phyloP scores from a whole-genome alignment of 495 filamentous ascomycete species.

The Melanomma pulvis-pyrius region DNA sequence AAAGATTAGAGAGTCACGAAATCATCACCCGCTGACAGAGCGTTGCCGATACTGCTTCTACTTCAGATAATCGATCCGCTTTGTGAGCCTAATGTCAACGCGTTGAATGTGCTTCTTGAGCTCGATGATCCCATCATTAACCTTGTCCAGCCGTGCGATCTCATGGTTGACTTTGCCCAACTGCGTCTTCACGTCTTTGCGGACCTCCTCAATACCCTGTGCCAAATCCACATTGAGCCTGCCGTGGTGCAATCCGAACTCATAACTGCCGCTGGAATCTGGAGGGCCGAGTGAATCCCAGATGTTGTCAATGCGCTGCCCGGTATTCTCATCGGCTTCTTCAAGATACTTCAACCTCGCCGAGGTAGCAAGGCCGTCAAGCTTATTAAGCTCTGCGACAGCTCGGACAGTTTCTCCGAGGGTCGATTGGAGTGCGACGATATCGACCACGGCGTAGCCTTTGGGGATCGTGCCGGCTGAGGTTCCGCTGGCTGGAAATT shows the following conservation, averaged over 20 bases:
- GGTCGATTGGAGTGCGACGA: not conserved
- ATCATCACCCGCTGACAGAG: too few relatives aligned
- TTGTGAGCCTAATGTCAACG: not conserved
- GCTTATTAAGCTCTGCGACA: not conserved
- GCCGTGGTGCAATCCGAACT: not conserved
- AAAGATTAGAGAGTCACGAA: too few relatives aligned
- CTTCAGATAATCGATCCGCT: not conserved
- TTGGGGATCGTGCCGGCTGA: not conserved
- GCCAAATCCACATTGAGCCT: not conserved
- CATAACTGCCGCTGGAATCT: not conserved
- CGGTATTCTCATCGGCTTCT: not conserved
- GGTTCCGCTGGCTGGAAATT: not conserved
- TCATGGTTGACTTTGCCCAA: not conserved
- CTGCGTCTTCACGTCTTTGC: not conserved
- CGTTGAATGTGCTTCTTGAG: not conserved
- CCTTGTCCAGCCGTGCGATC: not conserved
- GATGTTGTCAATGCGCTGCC: constrained; percentile 1
- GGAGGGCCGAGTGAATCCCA: constrained; percentile 13
- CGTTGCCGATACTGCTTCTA: not conserved
- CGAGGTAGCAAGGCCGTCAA: not conserved
- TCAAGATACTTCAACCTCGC: not conserved
- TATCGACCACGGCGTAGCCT: not conserved
- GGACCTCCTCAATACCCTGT: not conserved
- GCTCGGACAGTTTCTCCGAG: not conserved
- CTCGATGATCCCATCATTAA: not conserved